Base-by-base conservation (phyloP, 2,329 filamentous ascomycete genomes). In the Penicillium sp. region DNA sequence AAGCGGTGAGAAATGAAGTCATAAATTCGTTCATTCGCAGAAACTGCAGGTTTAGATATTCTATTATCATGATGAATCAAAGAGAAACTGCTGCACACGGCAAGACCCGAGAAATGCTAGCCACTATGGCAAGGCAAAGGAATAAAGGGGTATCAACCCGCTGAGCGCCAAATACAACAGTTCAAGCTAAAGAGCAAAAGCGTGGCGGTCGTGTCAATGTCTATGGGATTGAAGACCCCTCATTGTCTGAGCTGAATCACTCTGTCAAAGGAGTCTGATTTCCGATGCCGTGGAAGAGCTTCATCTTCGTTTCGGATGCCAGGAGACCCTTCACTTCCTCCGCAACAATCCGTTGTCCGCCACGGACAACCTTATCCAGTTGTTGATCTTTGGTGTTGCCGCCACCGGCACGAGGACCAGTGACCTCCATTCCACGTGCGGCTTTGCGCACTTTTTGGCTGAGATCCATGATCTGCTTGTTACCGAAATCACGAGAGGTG, bases 401-500 rank as follows among this genome's bases (percentile, higher is more conserved):
- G 18, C 67, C 60, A 39, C 67, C 67, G 55, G 64, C 66, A 45
- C 68, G 67, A 26, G 67, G 65, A 16, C 59, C 64, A 39, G 64
- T 66, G 50, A 62, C 68, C 37, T 77, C 74, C 42, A 74, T 68
- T 18, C 67, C 68, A 39, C 74, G 72, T 9, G 79, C 84, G 2
- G 86, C 85, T 62, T 91, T 86, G 63, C 82, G 81, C 63, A 95
- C 88, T 78, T 96, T 97, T 62, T 86, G 85, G 39, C 89, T 89
- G 42, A 97, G 80, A 73, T 99, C 94, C 47, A 87, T 80, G 76
- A 99, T 94, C 75, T 97, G 92, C 74, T 92, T 94, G 67, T 89
- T 96, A 50, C 88, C 89, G 71, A 92, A 99, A 66, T 97, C 93
- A 61, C 92, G 89, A 70, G 96, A 97, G 54, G 90, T 92, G 66